A percentile compares a stretch with the other conserved stretches of the same genome.
These are phyloP conservation scores for Diophrys appendiculata DNA, from an alignment of 73 alveolate genomes.

Conservation along the genomic window DNA sequence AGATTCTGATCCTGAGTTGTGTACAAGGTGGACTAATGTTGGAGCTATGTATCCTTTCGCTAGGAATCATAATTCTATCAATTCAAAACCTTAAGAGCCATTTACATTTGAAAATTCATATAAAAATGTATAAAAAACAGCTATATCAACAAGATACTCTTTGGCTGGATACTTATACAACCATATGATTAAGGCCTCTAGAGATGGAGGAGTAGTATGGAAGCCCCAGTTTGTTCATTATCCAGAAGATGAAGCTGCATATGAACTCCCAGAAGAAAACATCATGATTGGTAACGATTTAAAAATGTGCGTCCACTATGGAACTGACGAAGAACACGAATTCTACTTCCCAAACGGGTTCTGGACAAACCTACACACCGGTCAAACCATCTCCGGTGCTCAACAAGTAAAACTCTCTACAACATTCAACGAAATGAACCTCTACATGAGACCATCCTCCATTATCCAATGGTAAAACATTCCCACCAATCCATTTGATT, in stretches of 20 bases:
- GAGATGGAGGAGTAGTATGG: constrained; percentile 42
- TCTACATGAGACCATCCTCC: constrained; percentile 8
- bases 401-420: background rate
- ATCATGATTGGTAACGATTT: constrained; percentile 63
- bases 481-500: background rate
- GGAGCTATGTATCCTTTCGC: constrained; percentile 98
- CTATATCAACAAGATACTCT: constrained; percentile 79
- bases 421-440: background rate
- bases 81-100: constrained; percentile 86
- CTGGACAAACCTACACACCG: constrained; percentile 38
- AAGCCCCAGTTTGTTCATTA: constrained; percentile 67
- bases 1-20: constrained; percentile 88
- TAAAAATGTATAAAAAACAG: constrained; percentile 8
- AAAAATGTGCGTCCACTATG: constrained; percentile 26
- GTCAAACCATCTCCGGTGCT: background rate
- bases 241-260: constrained; percentile 51
- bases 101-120: constrained; percentile 13
- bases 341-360: constrained; percentile 57
- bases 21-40: constrained; percentile 95
- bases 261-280: constrained; percentile 27
- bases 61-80: constrained; percentile 93
- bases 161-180: constrained; percentile 85
- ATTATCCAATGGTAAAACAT: background rate
- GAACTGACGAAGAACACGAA: background rate
- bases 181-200: constrained; percentile 39